Evolutionary conservation across 2,329 filamentous ascomycete species (phyloP).

Genomic region (Torrubiella hemipterigena): DNA sequence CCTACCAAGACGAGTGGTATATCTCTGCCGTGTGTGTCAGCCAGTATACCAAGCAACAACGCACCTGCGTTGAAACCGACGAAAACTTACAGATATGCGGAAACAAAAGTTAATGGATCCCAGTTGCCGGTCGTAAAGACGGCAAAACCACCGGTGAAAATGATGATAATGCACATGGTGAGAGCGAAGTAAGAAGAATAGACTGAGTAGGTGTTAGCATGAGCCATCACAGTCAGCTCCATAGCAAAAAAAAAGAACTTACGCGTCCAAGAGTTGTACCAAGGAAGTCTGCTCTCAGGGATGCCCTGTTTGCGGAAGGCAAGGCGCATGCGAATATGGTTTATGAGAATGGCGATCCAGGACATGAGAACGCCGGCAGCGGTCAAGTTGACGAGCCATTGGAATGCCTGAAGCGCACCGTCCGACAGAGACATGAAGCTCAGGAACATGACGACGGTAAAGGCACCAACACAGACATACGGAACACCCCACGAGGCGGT

Average conservation of each 20-base stretch:
- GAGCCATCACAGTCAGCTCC: conserved; percentile 1
- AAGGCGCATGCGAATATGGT: conserved; percentile 43
- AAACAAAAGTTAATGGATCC: conserved; percentile 44
- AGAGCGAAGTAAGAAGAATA: conserved; percentile 51
- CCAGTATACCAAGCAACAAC: conserved; percentile 9
- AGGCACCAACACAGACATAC: conserved; percentile 44
- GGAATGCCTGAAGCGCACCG: conserved; percentile 50
- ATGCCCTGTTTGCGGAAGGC: conserved; percentile 46
- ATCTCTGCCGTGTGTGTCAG: conserved; percentile 28
- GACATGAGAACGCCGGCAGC: conserved; percentile 51
- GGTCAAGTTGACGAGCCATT: conserved; percentile 51
- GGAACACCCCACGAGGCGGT: conserved; percentile 53
- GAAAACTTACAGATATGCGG: conserved; percentile 44
- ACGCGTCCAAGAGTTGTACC: conserved; percentile 53
- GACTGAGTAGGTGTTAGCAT: conserved; percentile 19
- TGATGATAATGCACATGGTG: conserved; percentile 47
- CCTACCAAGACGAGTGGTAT: conserved; percentile 45
- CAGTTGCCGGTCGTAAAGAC: conserved; percentile 50
- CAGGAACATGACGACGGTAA: conserved; percentile 40
- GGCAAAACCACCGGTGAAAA: conserved; percentile 58
- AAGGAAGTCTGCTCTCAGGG: conserved; percentile 37
- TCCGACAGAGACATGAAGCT: conserved; percentile 46
- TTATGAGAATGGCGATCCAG: conserved; percentile 48
- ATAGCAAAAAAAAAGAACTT: conserved; percentile 16
- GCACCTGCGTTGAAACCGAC: too few species aligned